Base-by-base conservation (phyloP, 116 monocot species). In the Iris pallida region DNA sequence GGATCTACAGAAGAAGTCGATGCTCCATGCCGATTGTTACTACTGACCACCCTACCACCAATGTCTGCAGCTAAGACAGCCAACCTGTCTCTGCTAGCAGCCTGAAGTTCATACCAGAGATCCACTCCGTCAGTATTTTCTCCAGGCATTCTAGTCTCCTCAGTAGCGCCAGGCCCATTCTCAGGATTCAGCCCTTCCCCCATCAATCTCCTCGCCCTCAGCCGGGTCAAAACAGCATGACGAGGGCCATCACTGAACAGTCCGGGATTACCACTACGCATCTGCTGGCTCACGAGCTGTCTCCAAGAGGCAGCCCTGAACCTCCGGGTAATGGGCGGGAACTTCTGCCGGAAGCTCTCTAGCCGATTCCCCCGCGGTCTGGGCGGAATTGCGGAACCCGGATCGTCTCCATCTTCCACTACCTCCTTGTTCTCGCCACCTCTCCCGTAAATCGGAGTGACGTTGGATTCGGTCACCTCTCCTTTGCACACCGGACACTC, bases 401-500 rank as follows among this genome's bases (percentile, higher is more conserved):
- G 47, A 10, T 77, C 86, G 9, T 44, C 69, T 30, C 30, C 3
- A 57, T 20, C 63, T 12, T 55, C 70, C 7, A 20, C 73, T 20
- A n/a, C 8, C n/a, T 56, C 64, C 16, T 73, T 78, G 59, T 74
- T 72, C 2, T 43, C 71, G 56, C 64, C 79, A 14, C 94, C 93
- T 41, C 89, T 77, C 9, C 86, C 89, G 72, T 94, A 94, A 19
- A 94, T 90, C 15, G 94, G 94, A 5, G 81, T 85, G 17, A 88
- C 72, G 64, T 83, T 81, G 8, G 74, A 16, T 51, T 81, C 83
- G 9, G 71, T 81, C n/a, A 90, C 81, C 57, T 79, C 76, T 19
- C 83, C 78, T 70, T 84, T 87, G 76, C 91, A 87, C 3, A 87
- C 87, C 1, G 91, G 87, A 71, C 90, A 90, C 52, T 90, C 84